Percentiles rank a stretch among this genome's conserved stretches.
These are phyloP conservation scores for Glycyrrhiza uralensis DNA, from an alignment of 306 rosid genomes.

Conservation along the genomic window DNA sequence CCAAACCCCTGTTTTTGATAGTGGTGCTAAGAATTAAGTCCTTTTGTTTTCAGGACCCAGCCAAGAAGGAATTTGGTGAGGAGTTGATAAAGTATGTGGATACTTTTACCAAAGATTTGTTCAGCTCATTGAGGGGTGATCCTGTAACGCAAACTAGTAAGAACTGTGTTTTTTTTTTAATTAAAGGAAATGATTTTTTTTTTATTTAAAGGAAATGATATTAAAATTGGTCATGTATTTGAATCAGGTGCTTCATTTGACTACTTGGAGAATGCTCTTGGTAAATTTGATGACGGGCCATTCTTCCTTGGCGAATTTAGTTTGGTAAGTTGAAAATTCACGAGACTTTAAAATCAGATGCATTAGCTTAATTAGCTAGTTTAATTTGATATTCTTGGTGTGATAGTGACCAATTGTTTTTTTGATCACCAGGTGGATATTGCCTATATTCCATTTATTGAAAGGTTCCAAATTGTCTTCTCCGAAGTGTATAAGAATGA, in stretches of 20 bases:
- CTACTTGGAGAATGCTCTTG: conserved; percentile 65
- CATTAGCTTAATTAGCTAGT: background rate
- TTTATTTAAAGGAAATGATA: too few species aligned
- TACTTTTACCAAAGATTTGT: conserved; percentile 34
- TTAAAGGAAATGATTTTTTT: background rate
- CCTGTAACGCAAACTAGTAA: conserved; percentile 33
- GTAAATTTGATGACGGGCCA: conserved; percentile 62
- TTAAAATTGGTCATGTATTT: background rate
- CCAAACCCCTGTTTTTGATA: background rate
- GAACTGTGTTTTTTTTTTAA: background rate
- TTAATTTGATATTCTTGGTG: background rate
- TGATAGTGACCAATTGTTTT: background rate
- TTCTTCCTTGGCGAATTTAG: conserved; percentile 71
- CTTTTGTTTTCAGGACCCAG: conserved; percentile 42
- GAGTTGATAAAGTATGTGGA: conserved; percentile 39
- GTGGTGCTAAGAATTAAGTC: background rate
- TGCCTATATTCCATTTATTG: conserved; percentile 59
- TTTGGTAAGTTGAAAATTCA: conserved; percentile 43
- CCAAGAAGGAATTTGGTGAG: conserved; percentile 45
- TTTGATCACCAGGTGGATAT: conserved; percentile 55
- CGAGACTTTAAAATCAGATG: background rate
- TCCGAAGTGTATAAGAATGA: conserved; percentile 43
- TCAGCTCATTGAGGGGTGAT: conserved; percentile 39
- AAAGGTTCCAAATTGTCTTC: conserved; percentile 52
- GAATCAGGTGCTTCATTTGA: conserved; percentile 57